Evolutionary conservation across 202 grass and related monocot genomes (phyloP).

Genomic region (Zoysia matrella): DNA sequence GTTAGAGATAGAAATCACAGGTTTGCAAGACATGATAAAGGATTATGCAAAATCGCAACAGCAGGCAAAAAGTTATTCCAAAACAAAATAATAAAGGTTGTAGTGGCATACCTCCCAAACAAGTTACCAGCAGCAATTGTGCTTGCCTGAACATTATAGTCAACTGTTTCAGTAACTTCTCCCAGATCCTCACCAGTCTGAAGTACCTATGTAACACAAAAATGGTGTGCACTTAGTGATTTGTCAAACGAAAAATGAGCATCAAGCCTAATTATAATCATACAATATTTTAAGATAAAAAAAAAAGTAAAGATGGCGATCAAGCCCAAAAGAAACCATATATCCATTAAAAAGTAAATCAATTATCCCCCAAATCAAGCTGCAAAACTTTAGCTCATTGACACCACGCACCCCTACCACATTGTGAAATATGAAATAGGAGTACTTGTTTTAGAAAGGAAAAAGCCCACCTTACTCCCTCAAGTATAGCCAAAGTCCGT

Average conservation of each 20-base stretch:
- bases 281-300: not conserved
- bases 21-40: not conserved
- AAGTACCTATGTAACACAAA: slow-evolving; percentile 68
- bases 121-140: slow-evolving; percentile 94
- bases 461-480: too few species aligned
- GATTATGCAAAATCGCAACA: not conserved
- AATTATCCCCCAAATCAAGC: not conserved
- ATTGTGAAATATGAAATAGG: not conserved
- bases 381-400: not conserved
- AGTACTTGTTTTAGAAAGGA: slow-evolving; percentile 6
- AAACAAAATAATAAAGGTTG: slow-evolving; percentile 17
- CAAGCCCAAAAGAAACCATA: not conserved
- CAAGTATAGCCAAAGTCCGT: too few species aligned
- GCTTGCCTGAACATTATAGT: slow-evolving; percentile 92
- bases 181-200: slow-evolving; percentile 98
- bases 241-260: slow-evolving; percentile 3
- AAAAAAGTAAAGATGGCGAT: not conserved
- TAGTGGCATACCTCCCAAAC: slow-evolving; percentile 77
- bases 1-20: not conserved
- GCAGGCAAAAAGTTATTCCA: not conserved
- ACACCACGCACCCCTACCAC: not conserved
- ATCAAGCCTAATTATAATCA: slow-evolving; percentile 27
- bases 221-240: slow-evolving; percentile 23
- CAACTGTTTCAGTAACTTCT: slow-evolving; percentile 97
- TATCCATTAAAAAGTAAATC: not conserved